Percentiles rank a stretch among this genome's conserved stretches.
Evolutionary conservation across 192 early-diverging fungal species (phyloP).

Genomic region (Coemansia umbellata): DNA sequence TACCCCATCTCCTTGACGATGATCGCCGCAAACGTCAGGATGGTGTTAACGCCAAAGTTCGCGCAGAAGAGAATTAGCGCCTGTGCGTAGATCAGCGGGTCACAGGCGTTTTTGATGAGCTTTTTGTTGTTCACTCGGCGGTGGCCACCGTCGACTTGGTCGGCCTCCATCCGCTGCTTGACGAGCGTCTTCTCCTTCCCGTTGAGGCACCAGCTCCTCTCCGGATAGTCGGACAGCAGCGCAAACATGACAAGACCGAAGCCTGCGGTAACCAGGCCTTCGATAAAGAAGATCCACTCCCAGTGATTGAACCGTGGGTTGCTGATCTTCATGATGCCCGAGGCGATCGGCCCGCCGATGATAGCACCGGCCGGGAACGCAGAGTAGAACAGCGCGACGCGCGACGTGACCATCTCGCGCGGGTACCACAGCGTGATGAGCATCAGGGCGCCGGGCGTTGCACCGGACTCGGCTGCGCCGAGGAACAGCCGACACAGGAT

Average conservation of each 20-base stretch:
- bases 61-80: constrained; percentile 38
- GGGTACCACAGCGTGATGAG: constrained; percentile 48
- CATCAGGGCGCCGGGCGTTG: constrained; percentile 41
- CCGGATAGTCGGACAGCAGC: constrained; percentile 35
- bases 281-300: constrained; percentile 51
- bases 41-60: constrained; percentile 46
- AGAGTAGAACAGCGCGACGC: constrained; percentile 39
- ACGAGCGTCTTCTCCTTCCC: constrained; percentile 26
- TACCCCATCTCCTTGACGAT: constrained; percentile 43
- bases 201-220: constrained; percentile 37
- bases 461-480: constrained; percentile 43
- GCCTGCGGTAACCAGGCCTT: constrained; percentile 33
- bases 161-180: constrained; percentile 17
- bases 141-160: constrained; percentile 35
- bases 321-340: constrained; percentile 35
- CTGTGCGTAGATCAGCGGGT: constrained; percentile 34
- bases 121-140: constrained; percentile 20
- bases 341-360: constrained; percentile 39
- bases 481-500: constrained; percentile 40
- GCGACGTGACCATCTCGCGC: constrained; percentile 40
- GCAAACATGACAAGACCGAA: constrained; percentile 34
- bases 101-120: constrained; percentile 10
- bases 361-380: constrained; percentile 38
- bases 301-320: constrained; percentile 27
- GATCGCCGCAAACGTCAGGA: constrained; percentile 38